Percentiles rank a stretch among this genome's conserved stretches.
Evolutionary conservation across 2,329 filamentous ascomycete species (phyloP).

Genomic region (Fusarium luffae): DNA sequence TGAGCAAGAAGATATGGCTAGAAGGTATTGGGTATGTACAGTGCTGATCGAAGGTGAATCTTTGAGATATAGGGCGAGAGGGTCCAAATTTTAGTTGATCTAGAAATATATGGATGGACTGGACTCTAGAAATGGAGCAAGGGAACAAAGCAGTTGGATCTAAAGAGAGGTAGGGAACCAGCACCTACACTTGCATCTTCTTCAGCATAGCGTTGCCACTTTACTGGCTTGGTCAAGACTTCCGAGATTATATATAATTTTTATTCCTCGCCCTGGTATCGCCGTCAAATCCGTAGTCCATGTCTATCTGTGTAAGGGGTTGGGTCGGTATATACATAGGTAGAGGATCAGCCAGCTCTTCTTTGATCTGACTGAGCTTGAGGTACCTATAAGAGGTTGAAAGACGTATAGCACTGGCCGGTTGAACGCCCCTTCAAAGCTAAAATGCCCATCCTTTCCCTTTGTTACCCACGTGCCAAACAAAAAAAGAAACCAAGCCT

Average conservation of each 20-base stretch:
- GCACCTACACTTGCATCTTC: slow-evolving; percentile 29
- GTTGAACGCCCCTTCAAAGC: slow-evolving; percentile 44
- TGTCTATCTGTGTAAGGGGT: slow-evolving; percentile 27
- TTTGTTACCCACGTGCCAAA: slow-evolving; percentile 23
- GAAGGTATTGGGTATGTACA: neutral
- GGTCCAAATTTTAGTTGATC: neutral
- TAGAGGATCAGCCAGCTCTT: slow-evolving; percentile 13
- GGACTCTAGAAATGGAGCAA: neutral
- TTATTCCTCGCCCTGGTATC: slow-evolving; percentile 14
- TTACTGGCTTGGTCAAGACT: slow-evolving; percentile 5
- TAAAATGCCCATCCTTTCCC: slow-evolving; percentile 13
- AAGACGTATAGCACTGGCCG: slow-evolving; percentile 32
- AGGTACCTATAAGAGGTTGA: slow-evolving; percentile 7
- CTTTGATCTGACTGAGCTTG: slow-evolving; percentile 13
- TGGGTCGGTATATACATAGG: slow-evolving; percentile 34
- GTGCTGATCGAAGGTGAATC: neutral
- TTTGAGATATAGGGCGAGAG: neutral
- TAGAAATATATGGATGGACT: neutral
- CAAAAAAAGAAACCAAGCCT: slow-evolving; percentile 23
- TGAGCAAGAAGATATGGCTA: neutral
- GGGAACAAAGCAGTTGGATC: slow-evolving; percentile 4
- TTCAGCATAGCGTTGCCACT: slow-evolving; percentile 29
- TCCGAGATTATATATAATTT: neutral
- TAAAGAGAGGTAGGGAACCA: slow-evolving; percentile 22
- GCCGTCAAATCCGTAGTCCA: slow-evolving; percentile 20